phyloP scores from a whole-genome alignment of 768 basidiomycete species.

The Strobilomyces dryophilus region DNA sequence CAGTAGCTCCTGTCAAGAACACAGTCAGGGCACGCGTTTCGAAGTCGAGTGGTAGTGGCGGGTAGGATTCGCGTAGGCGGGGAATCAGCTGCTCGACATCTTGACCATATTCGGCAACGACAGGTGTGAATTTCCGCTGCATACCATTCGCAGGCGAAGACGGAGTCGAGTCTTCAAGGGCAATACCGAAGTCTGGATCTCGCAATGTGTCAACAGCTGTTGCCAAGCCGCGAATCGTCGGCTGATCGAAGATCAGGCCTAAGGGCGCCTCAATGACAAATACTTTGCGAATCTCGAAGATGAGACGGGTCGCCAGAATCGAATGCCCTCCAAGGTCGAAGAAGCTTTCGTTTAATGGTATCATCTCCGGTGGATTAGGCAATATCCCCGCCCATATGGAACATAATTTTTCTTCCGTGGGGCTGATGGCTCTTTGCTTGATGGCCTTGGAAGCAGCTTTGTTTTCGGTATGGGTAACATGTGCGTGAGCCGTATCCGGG shows the following conservation, averaged over 20 bases:
- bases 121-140: constrained; percentile 19
- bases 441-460: constrained; percentile 24
- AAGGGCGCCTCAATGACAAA: constrained; percentile 91
- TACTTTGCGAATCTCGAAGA: constrained; percentile 92
- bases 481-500: constrained; percentile 84
- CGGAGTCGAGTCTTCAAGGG: constrained; percentile 28
- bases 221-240: constrained; percentile 78
- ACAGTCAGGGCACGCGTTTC: constrained; percentile 56
- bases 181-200: constrained; percentile 78
- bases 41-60: constrained; percentile 56
- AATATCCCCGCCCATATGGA: constrained; percentile 83
- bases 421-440: constrained; percentile 40
- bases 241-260: constrained; percentile 86
- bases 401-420: constrained; percentile 78
- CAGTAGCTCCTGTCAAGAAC: constrained; percentile 96
- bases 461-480: constrained; percentile 40
- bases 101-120: constrained; percentile 65
- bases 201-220: constrained; percentile 69
- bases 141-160: constrained; percentile 15
- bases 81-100: constrained; percentile 67
- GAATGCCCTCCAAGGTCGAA: constrained; percentile 99
- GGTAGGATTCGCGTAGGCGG: constrained; percentile 58
- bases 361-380: constrained; percentile 68
- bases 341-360: constrained; percentile 91
- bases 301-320: constrained; percentile 93